Conservation (phyloP, 768 basidiomycete genomes). For the Tephrocybe sp. region DNA sequence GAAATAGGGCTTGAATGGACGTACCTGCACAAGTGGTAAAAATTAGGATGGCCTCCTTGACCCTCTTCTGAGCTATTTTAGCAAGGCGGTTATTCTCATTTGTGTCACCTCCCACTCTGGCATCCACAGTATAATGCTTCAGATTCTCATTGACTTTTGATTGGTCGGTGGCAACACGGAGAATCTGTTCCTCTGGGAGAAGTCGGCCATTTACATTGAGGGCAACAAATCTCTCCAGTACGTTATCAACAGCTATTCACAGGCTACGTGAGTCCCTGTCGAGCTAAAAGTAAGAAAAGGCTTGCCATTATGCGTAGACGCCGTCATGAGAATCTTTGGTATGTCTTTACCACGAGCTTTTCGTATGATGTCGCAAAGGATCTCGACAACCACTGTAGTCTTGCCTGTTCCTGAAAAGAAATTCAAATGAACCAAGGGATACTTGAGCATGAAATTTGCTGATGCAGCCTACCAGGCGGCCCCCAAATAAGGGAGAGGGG, state of each 20-base stretch:
- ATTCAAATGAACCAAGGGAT: not conserved
- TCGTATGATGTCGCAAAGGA: slow-evolving; percentile 43
- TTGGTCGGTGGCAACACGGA: slow-evolving; percentile 66
- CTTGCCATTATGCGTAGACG: slow-evolving; percentile 67
- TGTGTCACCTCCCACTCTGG: slow-evolving; percentile 60
- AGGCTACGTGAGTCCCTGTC: not conserved
- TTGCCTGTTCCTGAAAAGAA: slow-evolving; percentile 59
- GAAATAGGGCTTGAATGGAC: not conserved
- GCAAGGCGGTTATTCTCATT: slow-evolving; percentile 56
- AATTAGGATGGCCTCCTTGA: slow-evolving; percentile 53
- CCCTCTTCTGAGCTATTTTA: slow-evolving; percentile 56
- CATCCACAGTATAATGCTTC: slow-evolving; percentile 61
- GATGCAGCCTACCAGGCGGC: slow-evolving; percentile 52
- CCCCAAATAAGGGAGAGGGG: slow-evolving; percentile 65
- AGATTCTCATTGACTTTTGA: slow-evolving; percentile 57
- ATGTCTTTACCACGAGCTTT: slow-evolving; percentile 20
- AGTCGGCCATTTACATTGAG: slow-evolving; percentile 42
- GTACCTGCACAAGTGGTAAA: slow-evolving; percentile 66
- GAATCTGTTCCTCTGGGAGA: slow-evolving; percentile 54
- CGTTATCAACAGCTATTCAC: slow-evolving; percentile 65
- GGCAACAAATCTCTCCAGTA: slow-evolving; percentile 57
- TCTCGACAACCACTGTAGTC: slow-evolving; percentile 66
- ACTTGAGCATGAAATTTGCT: not conserved
- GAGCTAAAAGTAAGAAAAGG: not conserved
- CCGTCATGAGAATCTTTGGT: slow-evolving; percentile 64